These are phyloP conservation scores for Marasmius fiardii DNA, from an alignment of 1,284 basidiomycete genomes.

Conservation along the genomic window DNA sequence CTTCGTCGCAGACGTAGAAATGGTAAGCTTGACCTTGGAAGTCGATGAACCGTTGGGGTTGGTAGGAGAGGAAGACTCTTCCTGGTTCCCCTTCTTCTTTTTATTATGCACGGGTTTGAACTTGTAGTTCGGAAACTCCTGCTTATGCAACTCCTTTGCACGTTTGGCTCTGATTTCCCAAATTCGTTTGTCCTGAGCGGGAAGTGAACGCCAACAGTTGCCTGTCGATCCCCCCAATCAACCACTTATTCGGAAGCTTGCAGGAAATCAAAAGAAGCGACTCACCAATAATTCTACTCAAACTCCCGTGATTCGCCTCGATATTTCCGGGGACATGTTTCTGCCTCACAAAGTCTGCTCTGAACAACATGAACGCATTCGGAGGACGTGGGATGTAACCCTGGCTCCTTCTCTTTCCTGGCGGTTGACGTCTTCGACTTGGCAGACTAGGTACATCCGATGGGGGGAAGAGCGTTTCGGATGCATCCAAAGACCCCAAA, in stretches of 20 bases:
- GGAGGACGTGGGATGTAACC: conserved; percentile 86
- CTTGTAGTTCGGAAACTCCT: conserved; percentile 64
- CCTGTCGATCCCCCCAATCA: conserved; percentile 31
- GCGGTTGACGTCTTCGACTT: conserved; percentile 41
- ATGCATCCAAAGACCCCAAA: conserved; percentile 20
- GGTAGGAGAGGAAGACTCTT: conserved; percentile 13
- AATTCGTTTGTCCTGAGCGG: conserved; percentile 59
- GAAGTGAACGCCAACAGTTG: conserved; percentile 66
- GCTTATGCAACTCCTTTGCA: conserved; percentile 64
- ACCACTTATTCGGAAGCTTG: not conserved
- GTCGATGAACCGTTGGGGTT: not conserved
- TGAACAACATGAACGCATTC: conserved; percentile 93
- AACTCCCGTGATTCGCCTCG: conserved; percentile 78
- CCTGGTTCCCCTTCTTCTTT: conserved; percentile 43
- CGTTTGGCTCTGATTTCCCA: conserved; percentile 67
- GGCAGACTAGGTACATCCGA: conserved; percentile 33
- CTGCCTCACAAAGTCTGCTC: conserved; percentile 81
- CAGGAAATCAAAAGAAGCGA: conserved; percentile 8
- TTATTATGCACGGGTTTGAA: conserved; percentile 70
- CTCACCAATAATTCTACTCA: conserved; percentile 71
- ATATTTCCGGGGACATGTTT: conserved; percentile 81
- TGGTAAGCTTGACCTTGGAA: conserved; percentile 2
- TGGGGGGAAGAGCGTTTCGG: conserved; percentile 41
- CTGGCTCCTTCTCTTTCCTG: conserved; percentile 58
- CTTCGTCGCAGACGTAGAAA: not conserved